Percentiles rank a stretch among this genome's conserved stretches.
Conservation (phyloP, 2,329 filamentous ascomycete species). For the Sclerotinia nivalis region DNA sequence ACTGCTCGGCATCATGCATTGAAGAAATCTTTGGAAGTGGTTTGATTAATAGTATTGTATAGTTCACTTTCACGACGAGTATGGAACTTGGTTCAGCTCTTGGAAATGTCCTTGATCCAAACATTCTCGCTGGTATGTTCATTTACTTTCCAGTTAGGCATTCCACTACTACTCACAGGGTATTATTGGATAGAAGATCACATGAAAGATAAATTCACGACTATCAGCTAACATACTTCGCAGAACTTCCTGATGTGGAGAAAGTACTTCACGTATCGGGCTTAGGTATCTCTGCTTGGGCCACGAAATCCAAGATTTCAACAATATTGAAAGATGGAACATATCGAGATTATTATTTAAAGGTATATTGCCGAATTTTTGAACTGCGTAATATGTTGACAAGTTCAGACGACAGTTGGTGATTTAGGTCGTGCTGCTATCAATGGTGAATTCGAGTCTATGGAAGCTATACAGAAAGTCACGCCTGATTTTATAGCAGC, state of each 20-base stretch:
- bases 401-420: neutral
- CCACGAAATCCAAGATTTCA: neutral
- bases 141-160: neutral
- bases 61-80: neutral
- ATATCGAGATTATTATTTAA: neutral
- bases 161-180: too few relatives aligned
- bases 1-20: neutral
- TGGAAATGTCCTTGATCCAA: neutral
- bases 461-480: neutral
- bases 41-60: neutral
- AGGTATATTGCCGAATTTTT: neutral
- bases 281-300: neutral
- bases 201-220: neutral
- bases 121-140: neutral
- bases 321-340: neutral
- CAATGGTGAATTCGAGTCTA: constrained; percentile 1
- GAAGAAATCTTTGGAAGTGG: neutral
- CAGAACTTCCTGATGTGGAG: neutral
- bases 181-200: neutral
- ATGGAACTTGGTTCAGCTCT: neutral
- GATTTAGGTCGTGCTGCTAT: neutral
- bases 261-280: neutral
- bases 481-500: neutral
- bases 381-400: too few relatives aligned
- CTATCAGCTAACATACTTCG: neutral